Percentiles rank a stretch among this genome's conserved stretches.
These are phyloP conservation scores for Suillus variegatus DNA, from an alignment of 768 basidiomycete genomes.

Conservation along the genomic window DNA sequence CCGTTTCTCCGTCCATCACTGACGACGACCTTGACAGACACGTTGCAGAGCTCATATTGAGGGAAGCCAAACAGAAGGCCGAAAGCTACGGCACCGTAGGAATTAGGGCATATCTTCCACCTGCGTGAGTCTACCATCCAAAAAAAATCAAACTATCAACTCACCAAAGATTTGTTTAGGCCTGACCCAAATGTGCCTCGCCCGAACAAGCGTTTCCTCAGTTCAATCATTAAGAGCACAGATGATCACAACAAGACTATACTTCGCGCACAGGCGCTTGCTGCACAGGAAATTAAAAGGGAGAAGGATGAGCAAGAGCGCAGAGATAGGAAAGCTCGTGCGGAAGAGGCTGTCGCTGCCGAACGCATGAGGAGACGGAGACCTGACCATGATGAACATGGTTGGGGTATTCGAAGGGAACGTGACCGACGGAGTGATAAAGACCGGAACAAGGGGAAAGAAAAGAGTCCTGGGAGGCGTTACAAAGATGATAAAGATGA, in stretches of 20 bases:
- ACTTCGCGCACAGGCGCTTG: slow-evolving; percentile 67
- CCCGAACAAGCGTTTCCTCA: slow-evolving; percentile 80
- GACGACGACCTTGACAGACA: slow-evolving; percentile 91
- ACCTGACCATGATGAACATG: slow-evolving; percentile 28
- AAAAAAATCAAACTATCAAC: background rate
- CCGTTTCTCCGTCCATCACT: slow-evolving; percentile 55
- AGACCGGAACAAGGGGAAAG: slow-evolving; percentile 44
- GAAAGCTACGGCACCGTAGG: slow-evolving; percentile 77
- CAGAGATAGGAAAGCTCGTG: slow-evolving; percentile 60
- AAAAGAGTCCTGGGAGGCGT: slow-evolving; percentile 54
- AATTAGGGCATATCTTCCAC: slow-evolving; percentile 73
- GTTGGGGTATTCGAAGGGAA: slow-evolving; percentile 39
- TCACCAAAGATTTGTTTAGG: slow-evolving; percentile 34
- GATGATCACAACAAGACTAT: slow-evolving; percentile 95
- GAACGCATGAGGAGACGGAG: slow-evolving; percentile 48
- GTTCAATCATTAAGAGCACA: slow-evolving; percentile 87
- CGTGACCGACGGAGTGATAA: slow-evolving; percentile 47
- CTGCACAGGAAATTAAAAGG: slow-evolving; percentile 71
- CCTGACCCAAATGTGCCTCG: slow-evolving; percentile 73
- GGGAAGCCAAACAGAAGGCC: slow-evolving; percentile 92
- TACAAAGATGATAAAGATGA: slow-evolving; percentile 44
- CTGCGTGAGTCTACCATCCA: slow-evolving; percentile 40
- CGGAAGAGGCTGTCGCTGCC: slow-evolving; percentile 75
- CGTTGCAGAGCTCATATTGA: slow-evolving; percentile 88
- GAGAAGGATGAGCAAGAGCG: slow-evolving; percentile 69